A percentile compares a stretch with the other conserved stretches of the same genome.
Evolutionary conservation across 2,329 filamentous ascomycete genomes (phyloP).

Genomic region (Nemania bipapillata): DNA sequence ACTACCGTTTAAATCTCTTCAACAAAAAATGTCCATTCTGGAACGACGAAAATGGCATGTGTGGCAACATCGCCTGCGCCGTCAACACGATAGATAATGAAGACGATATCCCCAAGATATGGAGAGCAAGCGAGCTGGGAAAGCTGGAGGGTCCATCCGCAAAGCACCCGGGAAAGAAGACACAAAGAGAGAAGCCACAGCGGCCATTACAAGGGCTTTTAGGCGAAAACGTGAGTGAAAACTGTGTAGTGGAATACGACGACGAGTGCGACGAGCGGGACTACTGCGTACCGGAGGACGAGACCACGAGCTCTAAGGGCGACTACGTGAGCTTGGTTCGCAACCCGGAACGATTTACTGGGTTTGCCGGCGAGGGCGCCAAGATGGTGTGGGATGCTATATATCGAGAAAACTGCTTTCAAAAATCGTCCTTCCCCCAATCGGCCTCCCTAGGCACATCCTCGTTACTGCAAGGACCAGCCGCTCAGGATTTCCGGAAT

Average conservation of each 20-base stretch:
- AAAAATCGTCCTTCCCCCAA: slow-evolving; percentile 70
- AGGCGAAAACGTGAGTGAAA: slow-evolving; percentile 89
- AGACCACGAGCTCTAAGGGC: slow-evolving; percentile 84
- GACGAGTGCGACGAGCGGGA: slow-evolving; percentile 97
- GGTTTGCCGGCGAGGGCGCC: slow-evolving; percentile 85
- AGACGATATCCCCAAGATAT: slow-evolving; percentile 89
- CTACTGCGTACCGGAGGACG: slow-evolving; percentile 96
- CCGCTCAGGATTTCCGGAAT: slow-evolving; percentile 69
- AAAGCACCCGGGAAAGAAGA: slow-evolving; percentile 81
- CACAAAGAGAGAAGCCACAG: slow-evolving; percentile 75
- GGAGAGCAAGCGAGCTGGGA: slow-evolving; percentile 90
- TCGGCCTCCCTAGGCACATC: slow-evolving; percentile 65
- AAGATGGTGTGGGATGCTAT: slow-evolving; percentile 96
- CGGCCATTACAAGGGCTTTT: slow-evolving; percentile 83
- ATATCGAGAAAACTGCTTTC: slow-evolving; percentile 97
- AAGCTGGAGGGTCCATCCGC: slow-evolving; percentile 92
- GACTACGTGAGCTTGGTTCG: slow-evolving; percentile 95
- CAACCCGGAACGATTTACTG: slow-evolving; percentile 95
- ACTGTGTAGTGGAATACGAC: slow-evolving; percentile 96
- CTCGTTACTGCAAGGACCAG: slow-evolving; percentile 60
- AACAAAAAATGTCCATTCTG: slow-evolving; percentile 96
- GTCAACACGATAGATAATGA: slow-evolving; percentile 96
- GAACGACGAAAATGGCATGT: slow-evolving; percentile 92
- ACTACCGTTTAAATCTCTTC: slow-evolving; percentile 94
- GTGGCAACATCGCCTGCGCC: slow-evolving; percentile 94